Evolutionary conservation across 2,329 filamentous ascomycete species (phyloP), one percentile per base, ranked within the genome.

Genomic region (Knoxdaviesia capensis): DNA sequence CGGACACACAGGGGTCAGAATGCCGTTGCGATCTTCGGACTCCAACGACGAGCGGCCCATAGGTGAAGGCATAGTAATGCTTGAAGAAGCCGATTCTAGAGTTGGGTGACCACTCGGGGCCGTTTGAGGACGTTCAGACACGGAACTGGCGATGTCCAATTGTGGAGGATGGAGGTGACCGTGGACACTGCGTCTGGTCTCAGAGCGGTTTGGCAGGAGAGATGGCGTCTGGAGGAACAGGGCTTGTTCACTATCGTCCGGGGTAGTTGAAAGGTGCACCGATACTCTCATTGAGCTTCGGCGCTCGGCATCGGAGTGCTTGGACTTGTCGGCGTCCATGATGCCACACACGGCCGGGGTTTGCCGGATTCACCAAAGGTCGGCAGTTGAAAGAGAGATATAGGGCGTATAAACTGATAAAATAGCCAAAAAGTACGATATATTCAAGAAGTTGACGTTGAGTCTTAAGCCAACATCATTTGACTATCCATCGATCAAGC

Each of bases 251-350:
- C 10, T 34, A 20, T 20, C 36, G 31, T 30, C 32, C n/a, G 38
- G 37, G 29, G 37, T 10, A 31, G 38, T 42, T 6, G 44, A 41
- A 28, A 44, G 38, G 36, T 31, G 31, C 35, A 34, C 34, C 8
- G 44, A 46, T 29, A 39, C 36, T n/a, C 34, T 42, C 30, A 42
- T 42, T 9, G 42, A 46, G n/a, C 41, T 40, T 11, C 36, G 44
- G 8, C 42, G 37, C 10, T 39, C 43, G 39, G 43, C 39, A 30
- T 44, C 40, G 2, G 43, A 40, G 32, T 37, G 36, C 35, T 41
- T 42, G 6, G 20, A 38, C 20, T 39, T 40, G 29, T 39, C n/a
- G 5, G 40, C n/a, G 11, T 39, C 40, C 43, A 44, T 44, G 35
- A 20, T 28, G 20, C n/a, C 10, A 10, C 20, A 31, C 10, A 11